These are phyloP conservation scores for Cercospora sesami DNA, from an alignment of 2,329 filamentous ascomycete species.

Conservation along the genomic window DNA sequence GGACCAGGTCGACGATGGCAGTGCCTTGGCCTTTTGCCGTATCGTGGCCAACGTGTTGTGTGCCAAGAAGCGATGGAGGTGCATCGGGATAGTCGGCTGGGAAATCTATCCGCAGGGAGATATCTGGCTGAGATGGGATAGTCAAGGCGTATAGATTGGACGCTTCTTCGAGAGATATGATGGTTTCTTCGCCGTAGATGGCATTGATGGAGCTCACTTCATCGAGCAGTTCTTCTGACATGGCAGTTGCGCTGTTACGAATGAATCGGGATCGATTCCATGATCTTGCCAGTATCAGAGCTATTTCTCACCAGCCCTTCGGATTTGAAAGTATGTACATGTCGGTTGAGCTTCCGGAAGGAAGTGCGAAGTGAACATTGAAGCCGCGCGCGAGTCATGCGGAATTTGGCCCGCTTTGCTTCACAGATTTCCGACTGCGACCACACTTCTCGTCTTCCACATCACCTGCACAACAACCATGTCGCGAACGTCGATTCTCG, in stretches of 20 bases:
- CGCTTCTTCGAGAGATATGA: slow-evolving; percentile 40
- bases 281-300: neutral
- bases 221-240: slow-evolving; percentile 58
- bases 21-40: slow-evolving; percentile 69
- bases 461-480: slow-evolving; percentile 3
- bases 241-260: slow-evolving; percentile 15
- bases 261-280: neutral
- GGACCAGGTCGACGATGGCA: slow-evolving; percentile 67
- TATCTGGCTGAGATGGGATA: slow-evolving; percentile 62
- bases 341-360: neutral
- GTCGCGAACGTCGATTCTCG: slow-evolving; percentile 62
- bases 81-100: slow-evolving; percentile 71
- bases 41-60: slow-evolving; percentile 70
- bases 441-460: neutral
- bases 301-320: neutral
- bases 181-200: slow-evolving; percentile 72
- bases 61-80: slow-evolving; percentile 72
- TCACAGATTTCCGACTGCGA: slow-evolving; percentile 11
- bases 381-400: slow-evolving; percentile 4
- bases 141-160: slow-evolving; percentile 59
- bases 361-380: neutral
- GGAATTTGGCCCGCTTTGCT: neutral
- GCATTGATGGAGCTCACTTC: slow-evolving; percentile 81
- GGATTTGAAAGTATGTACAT: neutral
- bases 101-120: slow-evolving; percentile 64